Percentiles rank a stretch among this genome's conserved stretches.
Evolutionary conservation across 768 basidiomycete species (phyloP).

Genomic region (Tephrocybe sp.): DNA sequence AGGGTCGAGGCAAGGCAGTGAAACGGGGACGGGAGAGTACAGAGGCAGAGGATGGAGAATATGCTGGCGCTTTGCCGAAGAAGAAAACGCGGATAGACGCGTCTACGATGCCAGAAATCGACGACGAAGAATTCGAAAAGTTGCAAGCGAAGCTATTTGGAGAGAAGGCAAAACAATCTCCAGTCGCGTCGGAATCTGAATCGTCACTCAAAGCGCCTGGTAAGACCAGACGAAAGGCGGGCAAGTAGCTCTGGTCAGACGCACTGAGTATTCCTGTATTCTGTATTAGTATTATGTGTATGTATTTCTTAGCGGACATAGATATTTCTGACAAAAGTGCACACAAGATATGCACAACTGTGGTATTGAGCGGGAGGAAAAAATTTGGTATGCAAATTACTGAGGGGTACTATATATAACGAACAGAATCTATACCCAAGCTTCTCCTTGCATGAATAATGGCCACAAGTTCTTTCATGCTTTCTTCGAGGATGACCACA

Average conservation of each 20-base stretch:
- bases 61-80: conserved; percentile 29
- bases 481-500: conserved; percentile 92
- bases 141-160: conserved; percentile 57
- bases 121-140: conserved; percentile 63
- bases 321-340: not conserved
- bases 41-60: conserved; percentile 36
- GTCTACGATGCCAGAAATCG: conserved; percentile 51
- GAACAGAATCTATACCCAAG: conserved; percentile 79
- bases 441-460: conserved; percentile 81
- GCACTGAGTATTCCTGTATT: not conserved
- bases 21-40: conserved; percentile 45
- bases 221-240: conserved; percentile 23
- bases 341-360: too few species aligned
- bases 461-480: conserved; percentile 88
- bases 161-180: conserved; percentile 34
- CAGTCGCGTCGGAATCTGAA: conserved; percentile 15
- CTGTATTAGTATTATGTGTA: conserved; percentile 3
- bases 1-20: conserved; percentile 51
- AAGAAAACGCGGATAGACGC: conserved; percentile 43
- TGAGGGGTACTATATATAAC: conserved; percentile 56
- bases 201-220: conserved; percentile 22
- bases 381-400: not conserved
- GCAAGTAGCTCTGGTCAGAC: conserved; percentile 20
- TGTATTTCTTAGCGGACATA: conserved; percentile 3
- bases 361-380: too few species aligned